These are phyloP conservation scores for Phytophthora nicotianae DNA, from an alignment of 352 stramenopile genomes.

Conservation along the genomic window DNA sequence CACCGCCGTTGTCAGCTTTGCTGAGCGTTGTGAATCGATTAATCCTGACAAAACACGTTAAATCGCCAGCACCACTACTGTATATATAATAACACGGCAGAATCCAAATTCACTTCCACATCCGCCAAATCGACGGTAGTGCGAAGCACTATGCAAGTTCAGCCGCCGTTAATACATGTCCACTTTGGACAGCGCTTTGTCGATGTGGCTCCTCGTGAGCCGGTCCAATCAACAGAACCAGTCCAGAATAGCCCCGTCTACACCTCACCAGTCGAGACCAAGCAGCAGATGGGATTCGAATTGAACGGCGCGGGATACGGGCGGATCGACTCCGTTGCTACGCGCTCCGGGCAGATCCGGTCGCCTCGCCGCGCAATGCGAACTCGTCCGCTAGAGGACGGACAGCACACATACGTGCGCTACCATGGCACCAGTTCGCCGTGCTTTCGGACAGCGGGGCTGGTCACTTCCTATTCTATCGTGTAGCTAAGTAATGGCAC, in stretches of 20 bases:
- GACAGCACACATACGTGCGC: not conserved
- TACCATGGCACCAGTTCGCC: constrained; percentile 5
- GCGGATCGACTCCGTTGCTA: constrained; percentile 11
- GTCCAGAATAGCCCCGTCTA: not conserved
- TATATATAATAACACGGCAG: too few relatives aligned
- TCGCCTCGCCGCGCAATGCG: constrained; percentile 6
- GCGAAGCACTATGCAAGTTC: too few relatives aligned
- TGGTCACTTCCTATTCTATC: constrained; percentile 20
- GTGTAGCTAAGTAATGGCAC: constrained; percentile 1
- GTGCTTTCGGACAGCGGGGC: constrained; percentile 21
- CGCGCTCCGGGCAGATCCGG: constrained; percentile 13
- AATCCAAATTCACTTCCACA: too few relatives aligned
- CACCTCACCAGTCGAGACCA: constrained; percentile 8
- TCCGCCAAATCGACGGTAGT: too few relatives aligned
- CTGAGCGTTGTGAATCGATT: too few relatives aligned
- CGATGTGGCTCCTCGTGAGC: too few relatives aligned
- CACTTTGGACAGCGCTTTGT: not conserved
- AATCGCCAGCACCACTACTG: too few relatives aligned
- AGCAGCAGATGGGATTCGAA: constrained; percentile 23
- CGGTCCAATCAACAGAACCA: not conserved
- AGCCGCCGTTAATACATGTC: not conserved
- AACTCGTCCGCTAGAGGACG: constrained; percentile 10
- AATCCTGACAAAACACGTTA: too few relatives aligned
- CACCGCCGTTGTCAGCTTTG: too few relatives aligned
- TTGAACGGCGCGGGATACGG: constrained; percentile 23